phyloP scores from a whole-genome alignment of 495 filamentous ascomycete species.

The Usnea hakonensis region DNA sequence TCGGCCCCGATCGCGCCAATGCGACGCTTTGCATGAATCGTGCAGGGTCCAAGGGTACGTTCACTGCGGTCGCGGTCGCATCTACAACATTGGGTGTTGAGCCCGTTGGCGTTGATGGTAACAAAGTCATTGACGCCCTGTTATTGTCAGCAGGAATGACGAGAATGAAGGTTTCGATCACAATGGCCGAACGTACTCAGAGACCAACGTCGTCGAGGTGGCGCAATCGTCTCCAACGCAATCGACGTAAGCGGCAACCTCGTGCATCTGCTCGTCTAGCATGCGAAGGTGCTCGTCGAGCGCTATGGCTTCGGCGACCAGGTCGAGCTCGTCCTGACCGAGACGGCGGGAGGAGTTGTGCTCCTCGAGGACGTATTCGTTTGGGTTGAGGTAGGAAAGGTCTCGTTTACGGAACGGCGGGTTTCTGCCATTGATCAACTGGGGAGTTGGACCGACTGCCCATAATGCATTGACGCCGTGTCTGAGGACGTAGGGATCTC shows the following conservation, averaged over 20 bases:
- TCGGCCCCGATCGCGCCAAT: slow-evolving; percentile 13
- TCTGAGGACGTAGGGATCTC: slow-evolving; percentile 7
- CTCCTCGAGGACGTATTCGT: slow-evolving; percentile 14
- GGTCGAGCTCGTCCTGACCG: slow-evolving; percentile 13
- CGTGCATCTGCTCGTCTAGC: slow-evolving; percentile 14
- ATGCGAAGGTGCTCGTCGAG: slow-evolving; percentile 18
- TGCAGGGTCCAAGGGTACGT: slow-evolving; percentile 2
- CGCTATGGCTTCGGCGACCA: slow-evolving; percentile 12
- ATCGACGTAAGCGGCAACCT: slow-evolving; percentile 15
- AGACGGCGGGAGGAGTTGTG: slow-evolving; percentile 15
- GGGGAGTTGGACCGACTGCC: slow-evolving; percentile 10
- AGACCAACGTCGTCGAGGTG: slow-evolving; percentile 14
- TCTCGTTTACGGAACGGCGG: slow-evolving; percentile 16
- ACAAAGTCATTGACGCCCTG: slow-evolving; percentile 11
- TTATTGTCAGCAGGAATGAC: slow-evolving; percentile 12
- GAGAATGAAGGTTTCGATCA: slow-evolving; percentile 8
- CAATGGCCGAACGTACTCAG: slow-evolving; percentile 9
- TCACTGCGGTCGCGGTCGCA: slow-evolving; percentile 13
- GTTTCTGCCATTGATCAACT: slow-evolving; percentile 11
- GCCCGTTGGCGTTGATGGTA: slow-evolving; percentile 12
- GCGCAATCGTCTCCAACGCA: slow-evolving; percentile 17
- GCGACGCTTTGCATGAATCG: slow-evolving; percentile 12
- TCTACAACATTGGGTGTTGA: slow-evolving; percentile 12
- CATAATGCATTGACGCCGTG: slow-evolving; percentile 5
- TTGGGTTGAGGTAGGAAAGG: slow-evolving; percentile 11